Conservation (phyloP, 2,329 filamentous ascomycete genomes). For the Botrytis paeoniae region DNA sequence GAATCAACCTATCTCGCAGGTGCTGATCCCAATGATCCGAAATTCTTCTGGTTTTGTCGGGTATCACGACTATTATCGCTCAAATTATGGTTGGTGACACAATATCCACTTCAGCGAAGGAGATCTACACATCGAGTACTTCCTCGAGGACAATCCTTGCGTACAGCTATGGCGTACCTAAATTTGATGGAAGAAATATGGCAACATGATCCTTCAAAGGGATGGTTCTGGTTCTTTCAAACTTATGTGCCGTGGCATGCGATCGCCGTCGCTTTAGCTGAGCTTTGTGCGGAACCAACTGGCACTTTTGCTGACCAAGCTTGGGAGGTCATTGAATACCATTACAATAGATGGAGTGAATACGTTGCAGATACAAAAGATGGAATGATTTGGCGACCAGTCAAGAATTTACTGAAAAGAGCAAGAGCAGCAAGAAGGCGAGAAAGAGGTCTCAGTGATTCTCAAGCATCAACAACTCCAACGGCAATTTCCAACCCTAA, state of each 20-base stretch:
- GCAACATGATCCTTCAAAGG: conserved; percentile 31
- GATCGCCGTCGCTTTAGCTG: conserved; percentile 51
- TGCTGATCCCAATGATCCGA: not conserved
- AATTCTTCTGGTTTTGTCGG: not conserved
- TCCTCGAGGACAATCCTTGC: conserved; percentile 33
- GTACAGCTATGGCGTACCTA: conserved; percentile 45
- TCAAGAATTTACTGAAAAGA: conserved; percentile 51
- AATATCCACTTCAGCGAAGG: conserved; percentile 41
- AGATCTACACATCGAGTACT: not conserved
- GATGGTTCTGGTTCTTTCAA: conserved; percentile 49
- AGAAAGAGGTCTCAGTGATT: conserved; percentile 9
- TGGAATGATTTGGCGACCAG: conserved; percentile 53
- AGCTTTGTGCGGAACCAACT: conserved; percentile 48
- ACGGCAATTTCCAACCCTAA: not conserved
- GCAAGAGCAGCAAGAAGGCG: conserved; percentile 42
- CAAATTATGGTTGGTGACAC: conserved; percentile 47
- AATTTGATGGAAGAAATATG: conserved; percentile 10
- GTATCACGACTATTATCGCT: conserved; percentile 12
- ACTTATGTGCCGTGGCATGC: conserved; percentile 56
- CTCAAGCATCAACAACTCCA: not conserved
- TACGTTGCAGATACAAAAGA: conserved; percentile 49
- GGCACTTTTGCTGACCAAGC: conserved; percentile 35
- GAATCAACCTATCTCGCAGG: conserved; percentile 12
- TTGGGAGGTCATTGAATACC: conserved; percentile 48
- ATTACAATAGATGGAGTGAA: conserved; percentile 44